Evolutionary conservation across 2,329 filamentous ascomycete species (phyloP), one percentile per base, ranked within the genome.

Genomic region (Gyromitra esculenta): DNA sequence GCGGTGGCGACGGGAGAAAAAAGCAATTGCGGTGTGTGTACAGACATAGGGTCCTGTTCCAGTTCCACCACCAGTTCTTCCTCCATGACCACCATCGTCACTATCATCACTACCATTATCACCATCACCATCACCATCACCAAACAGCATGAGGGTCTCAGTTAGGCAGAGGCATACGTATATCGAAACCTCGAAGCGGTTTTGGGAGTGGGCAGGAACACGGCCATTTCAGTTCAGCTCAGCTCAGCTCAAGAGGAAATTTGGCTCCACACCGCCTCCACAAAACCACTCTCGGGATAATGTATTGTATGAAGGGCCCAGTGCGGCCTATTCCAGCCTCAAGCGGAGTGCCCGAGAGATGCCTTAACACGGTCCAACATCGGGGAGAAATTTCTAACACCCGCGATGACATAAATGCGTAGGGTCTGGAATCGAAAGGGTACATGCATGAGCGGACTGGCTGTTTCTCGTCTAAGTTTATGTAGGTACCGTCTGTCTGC

Each of bases 1-100:
- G 56, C 21, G 71, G 69, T 73, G 52, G 62, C 72, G 72, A 75
- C 72, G 65, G 65, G 65, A 59, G 72, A 18, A 75, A 75, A 70
- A 75, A 70, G 72, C 56, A 75, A 75, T 18, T 39, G 48, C 50
- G 8, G 18, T 54, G 50, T 54, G 50, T 25, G 50, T 21, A 31
- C n/a, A n/a, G 45, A 50, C 45, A n/a, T 54, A 52, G 50, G 50
- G 9, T 15, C 52, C 54, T 15, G 21, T 57, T 35, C 13, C 54
- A 37, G 54, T 37, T 35, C 52, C 21, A 15, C 25, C 25, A 9
- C 52, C 15, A 37, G 54, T 37, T 35, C 52, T 7, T 6, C 25
- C 25, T 4, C 52, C 15, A 35, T n/a, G 1, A 45, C 41, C 41
- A n/a, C n/a, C 8, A 52, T 52, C n/a, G 18, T 21, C 48, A n/a